Base-by-base conservation (phyloP, 2,329 filamentous ascomycete genomes). In the Colletotrichum sp. region DNA sequence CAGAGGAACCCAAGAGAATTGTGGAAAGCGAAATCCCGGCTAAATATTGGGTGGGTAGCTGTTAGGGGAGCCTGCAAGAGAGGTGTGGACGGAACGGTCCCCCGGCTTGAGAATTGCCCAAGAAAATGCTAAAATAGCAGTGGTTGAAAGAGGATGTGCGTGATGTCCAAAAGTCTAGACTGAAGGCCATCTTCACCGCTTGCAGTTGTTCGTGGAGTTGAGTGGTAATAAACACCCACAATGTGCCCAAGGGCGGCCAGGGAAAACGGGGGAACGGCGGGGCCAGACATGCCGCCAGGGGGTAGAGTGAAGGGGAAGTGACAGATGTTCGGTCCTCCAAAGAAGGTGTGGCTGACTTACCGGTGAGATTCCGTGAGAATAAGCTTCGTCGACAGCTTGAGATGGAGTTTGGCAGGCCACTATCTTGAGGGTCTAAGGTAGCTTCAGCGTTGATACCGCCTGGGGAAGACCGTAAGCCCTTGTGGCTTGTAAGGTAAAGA, bases 51-150 rank as follows among this genome's bases (percentile, higher is more conserved):
- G 71, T 76, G 74, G 74, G 48, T 65, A 74, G 36, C 38, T 57
- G 64, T 73, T 67, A 57, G 73, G 70, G 57, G 8, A 57, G 58
- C 69, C 57, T 64, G 57, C 30, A 30, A 63, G 24, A 67, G 67
- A 75, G 69, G 72, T 72, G 72, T 75, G 72, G 57, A 68, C 70
- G 73, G 73, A 75, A 75, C 63, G 21, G 64, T 73, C 63, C 70
- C 64, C 70, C 73, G 64, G 69, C 61, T 68, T 38, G 55, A 72
- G 38, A 24, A 57, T 16, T 30, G 30, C 32, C 65, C n/a, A 30
- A 48, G 60, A 28, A 60, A 38, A 64, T 24, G 70, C 58, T 43
- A 58, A 68, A 73, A 73, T 36, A 64, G 70, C 48, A 68, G 30
- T 64, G n/a, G 28, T 48, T 34, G 71, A 65, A 72, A 67, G 72